A percentile compares a stretch with the other conserved stretches of the same genome.
phyloP scores from a whole-genome alignment of 2,329 filamentous ascomycete species.

The Apiospora hydei region DNA sequence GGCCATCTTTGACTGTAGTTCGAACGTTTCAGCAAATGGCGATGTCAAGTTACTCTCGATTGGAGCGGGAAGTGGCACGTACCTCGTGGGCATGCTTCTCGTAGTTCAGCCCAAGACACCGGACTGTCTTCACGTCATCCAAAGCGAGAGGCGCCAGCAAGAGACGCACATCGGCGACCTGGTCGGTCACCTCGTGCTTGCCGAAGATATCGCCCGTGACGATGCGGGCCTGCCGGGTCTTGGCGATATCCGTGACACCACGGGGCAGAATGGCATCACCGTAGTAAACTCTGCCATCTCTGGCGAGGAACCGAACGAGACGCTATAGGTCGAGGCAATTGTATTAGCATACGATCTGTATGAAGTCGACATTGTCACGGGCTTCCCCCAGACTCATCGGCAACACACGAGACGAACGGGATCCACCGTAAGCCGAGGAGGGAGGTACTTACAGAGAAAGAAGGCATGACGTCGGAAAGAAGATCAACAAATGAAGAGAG shows the following conservation, averaged over 20 bases:
- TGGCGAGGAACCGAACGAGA: slow-evolving; percentile 76
- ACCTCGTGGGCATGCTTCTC: slow-evolving; percentile 74
- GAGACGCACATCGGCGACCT: slow-evolving; percentile 60
- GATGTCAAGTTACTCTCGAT: not conserved
- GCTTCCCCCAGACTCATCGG: not conserved
- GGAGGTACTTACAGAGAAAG: slow-evolving; percentile 50
- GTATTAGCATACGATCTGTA: not conserved
- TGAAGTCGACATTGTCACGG: not conserved
- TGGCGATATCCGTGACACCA: slow-evolving; percentile 66
- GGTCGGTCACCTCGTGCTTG: slow-evolving; percentile 67
- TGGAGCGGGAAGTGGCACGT: slow-evolving; percentile 23
- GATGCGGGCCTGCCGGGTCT: slow-evolving; percentile 66
- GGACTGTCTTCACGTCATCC: slow-evolving; percentile 69
- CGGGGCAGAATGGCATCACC: slow-evolving; percentile 75
- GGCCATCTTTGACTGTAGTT: slow-evolving; percentile 63
- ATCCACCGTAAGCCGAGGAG: not conserved
- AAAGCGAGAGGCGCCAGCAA: slow-evolving; percentile 70
- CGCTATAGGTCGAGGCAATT: slow-evolving; percentile 52
- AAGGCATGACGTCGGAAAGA: slow-evolving; percentile 43
- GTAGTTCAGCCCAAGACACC: slow-evolving; percentile 77
- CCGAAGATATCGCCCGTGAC: slow-evolving; percentile 73
- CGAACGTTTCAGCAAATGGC: not conserved
- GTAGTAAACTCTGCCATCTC: slow-evolving; percentile 73
- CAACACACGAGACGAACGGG: not conserved
- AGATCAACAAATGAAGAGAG: not conserved